A percentile compares a stretch with the other conserved stretches of the same genome.
phyloP scores from a whole-genome alignment of 306 rosid species.

The Trichosanthes truncata region DNA sequence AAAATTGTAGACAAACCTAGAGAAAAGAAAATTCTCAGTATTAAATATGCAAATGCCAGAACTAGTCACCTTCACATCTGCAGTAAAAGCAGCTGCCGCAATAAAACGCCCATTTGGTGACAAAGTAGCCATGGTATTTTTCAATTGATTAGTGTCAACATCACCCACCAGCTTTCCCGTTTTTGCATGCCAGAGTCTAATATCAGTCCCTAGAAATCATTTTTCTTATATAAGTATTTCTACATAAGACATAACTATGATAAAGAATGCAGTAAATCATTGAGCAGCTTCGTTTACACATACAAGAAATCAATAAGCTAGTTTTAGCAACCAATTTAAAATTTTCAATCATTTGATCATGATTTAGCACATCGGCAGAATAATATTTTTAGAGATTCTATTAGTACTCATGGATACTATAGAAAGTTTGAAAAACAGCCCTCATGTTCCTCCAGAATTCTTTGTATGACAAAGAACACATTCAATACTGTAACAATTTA shows the following conservation, averaged over 20 bases:
- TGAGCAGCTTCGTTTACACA: background rate
- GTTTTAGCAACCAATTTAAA: background rate
- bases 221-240: background rate
- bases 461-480: background rate
- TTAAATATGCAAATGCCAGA: background rate
- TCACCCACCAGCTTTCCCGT: constrained; percentile 77
- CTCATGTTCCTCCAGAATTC: background rate
- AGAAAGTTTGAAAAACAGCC: background rate
- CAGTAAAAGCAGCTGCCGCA: constrained; percentile 99
- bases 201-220: constrained; percentile 57
- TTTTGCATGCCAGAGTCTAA: constrained; percentile 92
- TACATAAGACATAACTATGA: background rate
- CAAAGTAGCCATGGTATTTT: constrained; percentile 85
- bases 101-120: constrained; percentile 97
- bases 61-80: constrained; percentile 79
- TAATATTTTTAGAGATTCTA: background rate
- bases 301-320: background rate
- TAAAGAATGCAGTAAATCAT: background rate
- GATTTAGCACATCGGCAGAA: background rate
- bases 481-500: background rate
- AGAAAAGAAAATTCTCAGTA: background rate
- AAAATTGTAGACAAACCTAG: background rate
- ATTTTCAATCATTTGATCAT: background rate
- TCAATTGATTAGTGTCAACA: constrained; percentile 92
- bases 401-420: background rate